Base-by-base conservation (phyloP, 768 basidiomycete species). In the Tephrocybe sp. region DNA sequence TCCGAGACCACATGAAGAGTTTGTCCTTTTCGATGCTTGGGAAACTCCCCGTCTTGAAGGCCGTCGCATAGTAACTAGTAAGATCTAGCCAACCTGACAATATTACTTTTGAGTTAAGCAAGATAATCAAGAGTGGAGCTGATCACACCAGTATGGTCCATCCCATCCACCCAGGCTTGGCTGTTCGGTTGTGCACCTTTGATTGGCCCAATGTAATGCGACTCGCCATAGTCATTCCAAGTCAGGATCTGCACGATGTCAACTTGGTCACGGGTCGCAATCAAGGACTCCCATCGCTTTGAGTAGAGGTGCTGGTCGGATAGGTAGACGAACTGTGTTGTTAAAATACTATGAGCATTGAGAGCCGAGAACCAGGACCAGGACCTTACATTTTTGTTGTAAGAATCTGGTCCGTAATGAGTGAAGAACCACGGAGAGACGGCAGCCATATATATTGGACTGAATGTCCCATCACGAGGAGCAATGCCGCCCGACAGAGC, bases 391-490 rank as follows among this genome's bases (percentile, higher is more conserved):
- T 90, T 90, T 64, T 91, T 90, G 67, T 89, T 80, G 61, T 78
- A 89, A 1, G 79, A 73, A 44, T 88, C 64, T 9, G 73, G 65
- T 22, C 81, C 75, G 61, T 88, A 90, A 62, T 91, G 87, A 2
- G 88, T 87, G 64, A 87, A 90, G 71, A 91, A 91, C 80, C 84
- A 83, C 12, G 88, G 85, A 9, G 86, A 82, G 24, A 83, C 81
- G 12, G 85, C 70, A 5, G 69, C 79, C 73, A 73, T 77, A 55
- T 77, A 79, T 4, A 63, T 57, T 31, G 49, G 66, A 47, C 67
- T 67, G 24, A 43, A 58, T 13, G 49, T 58, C 25, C 61, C 64
- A 37, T 65, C 65, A 21, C 69, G 64, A 27, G 53, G 53, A 18
- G 55, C 49, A 15, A 69, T 37, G 11, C 54, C 45, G 7, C 52